Base-by-base conservation (phyloP, 2,329 filamentous ascomycete species). In the Exophiala lecanii-corni region DNA sequence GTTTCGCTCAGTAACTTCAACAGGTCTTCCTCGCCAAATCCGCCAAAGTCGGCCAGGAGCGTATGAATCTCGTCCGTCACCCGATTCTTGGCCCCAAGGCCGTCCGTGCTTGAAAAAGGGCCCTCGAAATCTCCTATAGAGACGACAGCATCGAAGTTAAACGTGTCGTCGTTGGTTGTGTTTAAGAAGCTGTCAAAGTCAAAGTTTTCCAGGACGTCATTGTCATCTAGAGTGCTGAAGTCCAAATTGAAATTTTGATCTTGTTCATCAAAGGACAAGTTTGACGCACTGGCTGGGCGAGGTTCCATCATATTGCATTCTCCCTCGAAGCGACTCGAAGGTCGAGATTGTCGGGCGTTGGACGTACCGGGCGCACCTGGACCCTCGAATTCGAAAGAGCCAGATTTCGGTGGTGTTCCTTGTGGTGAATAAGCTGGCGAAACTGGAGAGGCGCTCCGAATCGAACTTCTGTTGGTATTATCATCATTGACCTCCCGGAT, bases 131-230 rank as follows among this genome's bases (percentile, higher is more conserved):
- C 25, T 28, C n/a, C n/a, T n/a, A n/a, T n/a, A n/a, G n/a, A n/a
- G n/a, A n/a, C n/a, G n/a, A n/a, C 59, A 50, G 54, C 67, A 13
- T 64, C 62, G 45, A 70, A 70, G 18, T 63, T 63, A 52, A 70
- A 70, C 15, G 60, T 60, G 51, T 75, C 75, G 28, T 69, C 67
- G 30, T 49, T n/a, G n/a, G n/a, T 56, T 4, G 64, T 77, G 55
- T 81, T 78, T 39, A 83, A 66, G 66, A 82, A 83, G 10, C 74
- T 78, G 57, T 82, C 79, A 59, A 83, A 83, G 61, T 83, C 78
- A 59, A 83, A 82, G 54, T 68, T 71, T 56, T 73, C 69, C 32
- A 73, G 58, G 18, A 72, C 62, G 54, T 73, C 68, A 25, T 62
- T 60, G 45, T 65, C 67, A 43, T 71, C 68, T 47, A 73, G 56